phyloP scores from a whole-genome alignment of 1,139 yeast genomes.

The Geotrichum fermentans region DNA sequence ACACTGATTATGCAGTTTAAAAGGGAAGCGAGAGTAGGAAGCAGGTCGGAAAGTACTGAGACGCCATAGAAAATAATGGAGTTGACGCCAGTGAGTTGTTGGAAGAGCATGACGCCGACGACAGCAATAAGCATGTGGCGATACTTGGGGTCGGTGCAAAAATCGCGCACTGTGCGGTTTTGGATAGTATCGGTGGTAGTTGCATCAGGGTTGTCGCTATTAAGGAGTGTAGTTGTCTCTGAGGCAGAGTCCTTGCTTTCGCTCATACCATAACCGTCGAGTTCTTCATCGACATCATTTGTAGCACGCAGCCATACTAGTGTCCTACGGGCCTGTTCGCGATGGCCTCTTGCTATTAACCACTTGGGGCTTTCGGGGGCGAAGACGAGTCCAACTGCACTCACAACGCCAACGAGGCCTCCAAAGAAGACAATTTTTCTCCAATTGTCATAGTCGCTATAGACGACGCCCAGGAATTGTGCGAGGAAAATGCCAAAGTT shows the following conservation, averaged over 20 bases:
- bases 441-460: constrained; percentile 69
- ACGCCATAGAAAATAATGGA: constrained; percentile 91
- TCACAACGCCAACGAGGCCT: constrained; percentile 47
- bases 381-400: constrained; percentile 43
- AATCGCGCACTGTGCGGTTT: constrained; percentile 3
- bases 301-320: constrained; percentile 36
- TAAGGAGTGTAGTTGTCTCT: not conserved
- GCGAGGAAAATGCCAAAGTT: constrained; percentile 79
- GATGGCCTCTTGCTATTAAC: constrained; percentile 41
- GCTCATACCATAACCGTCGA: constrained; percentile 9
- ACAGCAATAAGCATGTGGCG: constrained; percentile 59
- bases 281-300: constrained; percentile 29
- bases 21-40: constrained; percentile 64
- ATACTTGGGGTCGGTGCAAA: constrained; percentile 33
- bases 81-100: constrained; percentile 90
- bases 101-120: constrained; percentile 73
- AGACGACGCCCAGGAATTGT: constrained; percentile 63
- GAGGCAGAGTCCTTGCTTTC: not conserved
- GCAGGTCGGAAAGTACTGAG: constrained; percentile 60
- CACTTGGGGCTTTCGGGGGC: constrained; percentile 85
- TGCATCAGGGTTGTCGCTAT: too few species aligned
- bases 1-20: constrained; percentile 72
- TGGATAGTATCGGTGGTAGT: not conserved
- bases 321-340: constrained; percentile 38
- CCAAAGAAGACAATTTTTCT: constrained; percentile 62